phyloP scores from a whole-genome alignment of 768 basidiomycete species.

The Termitomyces sp. region DNA sequence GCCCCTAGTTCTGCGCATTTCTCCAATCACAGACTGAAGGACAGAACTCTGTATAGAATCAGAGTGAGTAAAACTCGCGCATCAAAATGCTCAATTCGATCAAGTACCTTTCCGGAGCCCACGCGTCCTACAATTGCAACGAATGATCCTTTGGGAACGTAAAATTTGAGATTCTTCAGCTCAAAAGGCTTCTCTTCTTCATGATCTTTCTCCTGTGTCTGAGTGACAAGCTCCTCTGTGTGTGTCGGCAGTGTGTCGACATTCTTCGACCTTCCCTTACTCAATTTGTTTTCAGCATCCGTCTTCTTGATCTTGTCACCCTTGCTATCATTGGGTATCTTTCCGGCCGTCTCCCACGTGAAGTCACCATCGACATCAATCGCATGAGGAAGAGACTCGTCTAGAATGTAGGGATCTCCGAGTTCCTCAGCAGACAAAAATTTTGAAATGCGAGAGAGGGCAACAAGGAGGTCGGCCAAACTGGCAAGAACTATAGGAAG shows the following conservation, averaged over 20 bases:
- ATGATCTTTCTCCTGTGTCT: slow-evolving; percentile 14
- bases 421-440: slow-evolving; percentile 54
- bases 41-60: slow-evolving; percentile 43
- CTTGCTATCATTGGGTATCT: slow-evolving; percentile 11
- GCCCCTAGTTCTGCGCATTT: slow-evolving; percentile 60
- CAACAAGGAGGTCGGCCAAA: slow-evolving; percentile 44
- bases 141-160: slow-evolving; percentile 49
- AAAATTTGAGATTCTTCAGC: slow-evolving; percentile 39
- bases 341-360: slow-evolving; percentile 38
- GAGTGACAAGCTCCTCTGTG: slow-evolving; percentile 4
- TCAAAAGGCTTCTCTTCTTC: slow-evolving; percentile 44
- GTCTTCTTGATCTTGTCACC: slow-evolving; percentile 11
- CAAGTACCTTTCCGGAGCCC: slow-evolving; percentile 60
- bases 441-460: slow-evolving; percentile 39
- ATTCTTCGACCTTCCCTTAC: slow-evolving; percentile 6
- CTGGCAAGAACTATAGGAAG: slow-evolving; percentile 48
- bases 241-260: slow-evolving; percentile 17
- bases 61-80: neutral
- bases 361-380: slow-evolving; percentile 46
- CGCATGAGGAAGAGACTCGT: slow-evolving; percentile 29
- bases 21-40: slow-evolving; percentile 53
- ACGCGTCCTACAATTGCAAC: slow-evolving; percentile 72
- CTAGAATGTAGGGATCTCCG: slow-evolving; percentile 37
- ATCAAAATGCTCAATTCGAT: neutral
- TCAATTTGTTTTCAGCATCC: slow-evolving; percentile 10